phyloP scores from a whole-genome alignment of 495 filamentous ascomycete species.

The Rostrohypoxylon terebratum region DNA sequence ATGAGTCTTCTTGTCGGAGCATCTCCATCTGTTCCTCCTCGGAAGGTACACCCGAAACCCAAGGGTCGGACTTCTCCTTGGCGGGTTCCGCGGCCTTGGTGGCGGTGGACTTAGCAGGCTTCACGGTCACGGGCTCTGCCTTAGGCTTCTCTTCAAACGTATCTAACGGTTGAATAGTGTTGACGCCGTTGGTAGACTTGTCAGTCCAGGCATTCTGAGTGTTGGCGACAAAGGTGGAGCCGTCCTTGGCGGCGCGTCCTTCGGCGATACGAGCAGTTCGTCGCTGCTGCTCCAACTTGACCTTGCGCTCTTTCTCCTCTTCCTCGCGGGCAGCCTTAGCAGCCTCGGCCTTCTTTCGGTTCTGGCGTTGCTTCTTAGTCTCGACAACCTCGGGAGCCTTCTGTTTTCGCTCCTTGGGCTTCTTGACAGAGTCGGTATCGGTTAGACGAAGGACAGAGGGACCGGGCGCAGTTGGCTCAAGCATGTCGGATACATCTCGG shows the following conservation, averaged over 20 bases:
- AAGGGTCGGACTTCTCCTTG: constrained; percentile 55
- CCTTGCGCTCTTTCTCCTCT: constrained; percentile 77
- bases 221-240: constrained; percentile 65
- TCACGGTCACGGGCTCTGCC: constrained; percentile 35
- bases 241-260: constrained; percentile 80
- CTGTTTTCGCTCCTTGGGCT: constrained; percentile 72
- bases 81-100: constrained; percentile 44
- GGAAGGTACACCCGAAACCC: constrained; percentile 72
- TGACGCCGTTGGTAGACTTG: constrained; percentile 66
- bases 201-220: constrained; percentile 65
- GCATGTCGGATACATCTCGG: constrained; percentile 85
- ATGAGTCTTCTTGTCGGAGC: constrained; percentile 71
- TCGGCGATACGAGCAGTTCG: constrained; percentile 82
- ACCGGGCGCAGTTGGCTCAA: constrained; percentile 74
- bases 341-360: constrained; percentile 82
- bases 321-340: constrained; percentile 76
- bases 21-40: constrained; percentile 89
- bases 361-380: constrained; percentile 92
- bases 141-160: constrained; percentile 71
- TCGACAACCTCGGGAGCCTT: constrained; percentile 67
- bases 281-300: constrained; percentile 80
- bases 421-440: constrained; percentile 66
- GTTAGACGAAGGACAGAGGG: constrained; percentile 84
- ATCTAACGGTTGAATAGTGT: constrained; percentile 73
- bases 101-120: constrained; percentile 39